Conservation (phyloP, 2,329 filamentous ascomycete species). For the Pseudogymnoascus sp. region DNA sequence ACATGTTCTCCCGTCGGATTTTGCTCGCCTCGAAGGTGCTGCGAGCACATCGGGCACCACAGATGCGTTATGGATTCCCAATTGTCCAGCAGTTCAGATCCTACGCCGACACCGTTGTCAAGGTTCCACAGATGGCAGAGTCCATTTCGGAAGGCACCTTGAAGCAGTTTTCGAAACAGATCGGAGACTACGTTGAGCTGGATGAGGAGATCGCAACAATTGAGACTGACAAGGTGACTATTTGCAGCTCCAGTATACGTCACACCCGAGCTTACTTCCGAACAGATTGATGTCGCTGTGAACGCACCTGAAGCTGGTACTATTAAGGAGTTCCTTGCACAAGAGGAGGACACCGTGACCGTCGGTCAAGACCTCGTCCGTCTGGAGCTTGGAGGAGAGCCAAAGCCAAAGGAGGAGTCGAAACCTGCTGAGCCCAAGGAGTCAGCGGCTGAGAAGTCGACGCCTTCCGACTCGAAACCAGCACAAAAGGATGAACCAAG, state of each 20-base stretch:
- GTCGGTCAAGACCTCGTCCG: slow-evolving; percentile 88
- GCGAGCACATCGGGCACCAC: slow-evolving; percentile 22
- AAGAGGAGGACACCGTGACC: slow-evolving; percentile 89
- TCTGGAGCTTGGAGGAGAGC: slow-evolving; percentile 68
- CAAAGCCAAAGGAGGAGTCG: slow-evolving; percentile 44
- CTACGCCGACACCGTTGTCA: slow-evolving; percentile 76
- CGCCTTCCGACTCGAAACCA: slow-evolving; percentile 36
- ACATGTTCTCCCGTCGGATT: slow-evolving; percentile 28
- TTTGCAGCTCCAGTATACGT: slow-evolving; percentile 11
- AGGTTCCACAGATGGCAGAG: slow-evolving; percentile 97
- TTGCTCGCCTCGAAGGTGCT: slow-evolving; percentile 27
- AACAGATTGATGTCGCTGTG: slow-evolving; percentile 88
- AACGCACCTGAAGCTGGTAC: slow-evolving; percentile 86
- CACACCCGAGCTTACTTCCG: slow-evolving; percentile 12
- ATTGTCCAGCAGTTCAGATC: slow-evolving; percentile 46
- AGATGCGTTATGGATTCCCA: slow-evolving; percentile 34
- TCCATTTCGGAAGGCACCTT: slow-evolving; percentile 96
- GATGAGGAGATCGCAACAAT: slow-evolving; percentile 99
- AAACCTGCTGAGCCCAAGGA: slow-evolving; percentile 51
- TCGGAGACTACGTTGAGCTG: slow-evolving; percentile 88
- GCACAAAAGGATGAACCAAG: slow-evolving; percentile 29
- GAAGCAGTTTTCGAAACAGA: slow-evolving; percentile 87
- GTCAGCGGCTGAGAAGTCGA: slow-evolving; percentile 41
- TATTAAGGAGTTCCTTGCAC: slow-evolving; percentile 85
- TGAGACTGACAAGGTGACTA: slow-evolving; percentile 87